Evolutionary conservation across 1,284 basidiomycete genomes (phyloP).

Genomic region (Puccinia novopanici): DNA sequence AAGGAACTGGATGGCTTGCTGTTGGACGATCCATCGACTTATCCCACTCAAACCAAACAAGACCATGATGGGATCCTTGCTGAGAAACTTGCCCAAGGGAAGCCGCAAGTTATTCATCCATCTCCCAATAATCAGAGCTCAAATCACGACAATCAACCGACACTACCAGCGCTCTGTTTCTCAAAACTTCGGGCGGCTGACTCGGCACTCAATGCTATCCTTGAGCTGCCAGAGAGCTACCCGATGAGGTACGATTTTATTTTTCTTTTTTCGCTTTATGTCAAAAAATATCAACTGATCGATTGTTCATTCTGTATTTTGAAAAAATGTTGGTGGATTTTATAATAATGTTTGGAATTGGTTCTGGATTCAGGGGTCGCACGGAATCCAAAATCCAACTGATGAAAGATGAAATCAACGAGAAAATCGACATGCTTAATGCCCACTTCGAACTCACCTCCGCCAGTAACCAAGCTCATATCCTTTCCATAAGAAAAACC

Average conservation of each 20-base stretch:
- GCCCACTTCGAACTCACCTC: neutral
- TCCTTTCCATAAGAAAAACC: too few relatives aligned
- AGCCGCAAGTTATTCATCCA: neutral
- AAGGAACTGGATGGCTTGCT: conserved; percentile 8
- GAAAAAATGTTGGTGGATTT: neutral
- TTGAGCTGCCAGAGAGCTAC: conserved; percentile 12
- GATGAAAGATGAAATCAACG: conserved; percentile 39
- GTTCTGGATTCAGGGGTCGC: neutral
- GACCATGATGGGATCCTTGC: neutral
- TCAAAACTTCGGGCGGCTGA: conserved; percentile 15
- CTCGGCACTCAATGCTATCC: conserved; percentile 18
- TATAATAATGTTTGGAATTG: neutral
- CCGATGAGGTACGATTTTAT: conserved; percentile 2
- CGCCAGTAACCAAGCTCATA: conserved; percentile 5
- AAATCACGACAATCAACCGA: neutral
- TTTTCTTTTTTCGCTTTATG: neutral
- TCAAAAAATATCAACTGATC: neutral
- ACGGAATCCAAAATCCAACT: conserved; percentile 42
- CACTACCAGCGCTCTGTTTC: neutral
- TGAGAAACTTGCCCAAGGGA: neutral
- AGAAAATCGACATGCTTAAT: conserved; percentile 9
- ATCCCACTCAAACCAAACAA: neutral
- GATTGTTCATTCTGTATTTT: neutral
- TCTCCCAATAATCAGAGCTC: neutral
- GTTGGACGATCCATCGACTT: neutral